These are phyloP conservation scores for Penicillium decumbens DNA, from an alignment of 2,329 filamentous ascomycete species.

Conservation along the genomic window DNA sequence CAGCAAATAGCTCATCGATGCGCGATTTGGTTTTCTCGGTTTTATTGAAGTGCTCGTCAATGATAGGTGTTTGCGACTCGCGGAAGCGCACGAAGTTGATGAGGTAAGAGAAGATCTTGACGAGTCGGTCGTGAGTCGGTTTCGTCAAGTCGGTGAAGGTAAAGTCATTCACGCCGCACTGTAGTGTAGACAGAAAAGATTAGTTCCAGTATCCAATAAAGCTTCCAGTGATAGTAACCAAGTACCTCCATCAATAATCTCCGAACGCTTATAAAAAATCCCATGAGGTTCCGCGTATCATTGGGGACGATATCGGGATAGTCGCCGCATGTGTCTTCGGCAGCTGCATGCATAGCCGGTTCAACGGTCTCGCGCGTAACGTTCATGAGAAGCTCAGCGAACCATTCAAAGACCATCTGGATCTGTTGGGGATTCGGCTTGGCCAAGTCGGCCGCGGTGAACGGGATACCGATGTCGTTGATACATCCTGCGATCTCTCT, in stretches of 20 bases:
- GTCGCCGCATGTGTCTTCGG: slow-evolving; percentile 79
- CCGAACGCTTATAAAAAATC: slow-evolving; percentile 81
- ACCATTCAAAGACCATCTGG: slow-evolving; percentile 97
- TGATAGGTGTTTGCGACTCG: slow-evolving; percentile 81
- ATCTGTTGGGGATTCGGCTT: slow-evolving; percentile 94
- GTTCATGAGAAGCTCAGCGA: slow-evolving; percentile 90
- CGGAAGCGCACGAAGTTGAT: slow-evolving; percentile 99
- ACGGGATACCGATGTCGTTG: slow-evolving; percentile 89
- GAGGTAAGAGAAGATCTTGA: slow-evolving; percentile 94
- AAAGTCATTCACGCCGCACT: slow-evolving; percentile 91
- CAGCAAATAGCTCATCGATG: slow-evolving; percentile 77
- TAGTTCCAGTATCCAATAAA: not conserved
- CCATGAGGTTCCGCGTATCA: slow-evolving; percentile 92
- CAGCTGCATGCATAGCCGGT: slow-evolving; percentile 88
- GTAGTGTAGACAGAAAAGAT: not conserved
- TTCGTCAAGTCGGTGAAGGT: slow-evolving; percentile 87
- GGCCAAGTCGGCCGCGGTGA: slow-evolving; percentile 78
- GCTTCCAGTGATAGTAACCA: not conserved
- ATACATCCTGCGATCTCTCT: slow-evolving; percentile 93
- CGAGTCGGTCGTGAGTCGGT: slow-evolving; percentile 81
- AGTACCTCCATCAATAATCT: slow-evolving; percentile 65
- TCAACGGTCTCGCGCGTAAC: slow-evolving; percentile 88
- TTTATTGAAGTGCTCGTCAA: slow-evolving; percentile 91
- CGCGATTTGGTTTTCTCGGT: slow-evolving; percentile 77
- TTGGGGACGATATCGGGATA: slow-evolving; percentile 76